Evolutionary conservation across 73 alveolate genomes (phyloP).

Genomic region (Paramecium primaurelia): DNA sequence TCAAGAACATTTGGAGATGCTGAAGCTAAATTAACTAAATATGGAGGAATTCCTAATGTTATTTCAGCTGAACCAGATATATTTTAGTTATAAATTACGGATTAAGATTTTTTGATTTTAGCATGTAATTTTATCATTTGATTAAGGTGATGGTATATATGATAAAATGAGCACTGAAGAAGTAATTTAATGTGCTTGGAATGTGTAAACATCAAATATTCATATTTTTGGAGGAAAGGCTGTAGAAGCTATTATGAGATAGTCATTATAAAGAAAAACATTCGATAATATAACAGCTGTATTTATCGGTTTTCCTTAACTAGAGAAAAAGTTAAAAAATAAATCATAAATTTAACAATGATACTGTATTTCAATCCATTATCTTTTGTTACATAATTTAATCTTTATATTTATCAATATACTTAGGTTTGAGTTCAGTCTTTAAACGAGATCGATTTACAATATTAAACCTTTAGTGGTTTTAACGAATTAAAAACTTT

Average conservation of each 20-base stretch:
- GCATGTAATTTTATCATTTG: constrained; percentile 67
- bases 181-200: constrained; percentile 72
- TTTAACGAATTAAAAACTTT: not conserved
- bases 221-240: constrained; percentile 92
- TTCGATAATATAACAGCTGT: constrained; percentile 79
- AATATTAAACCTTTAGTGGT: not conserved
- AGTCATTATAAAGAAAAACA: constrained; percentile 83
- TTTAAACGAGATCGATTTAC: not conserved
- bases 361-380: not conserved
- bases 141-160: constrained; percentile 77
- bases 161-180: constrained; percentile 78
- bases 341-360: constrained; percentile 1
- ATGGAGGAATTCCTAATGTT: constrained; percentile 94
- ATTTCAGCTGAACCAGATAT: constrained; percentile 85
- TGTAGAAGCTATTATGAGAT: constrained; percentile 91
- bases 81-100: constrained; percentile 76
- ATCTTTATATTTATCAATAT: not conserved
- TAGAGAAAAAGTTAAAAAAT: constrained; percentile 35
- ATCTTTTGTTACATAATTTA: not conserved
- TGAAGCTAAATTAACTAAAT: constrained; percentile 84
- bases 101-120: constrained; percentile 73
- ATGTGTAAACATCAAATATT: constrained; percentile 54
- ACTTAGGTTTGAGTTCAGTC: not conserved
- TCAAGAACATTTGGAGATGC: constrained; percentile 92
- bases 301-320: constrained; percentile 65